phyloP scores from a whole-genome alignment of 2,329 filamentous ascomycete genomes.

The Boeremia lycopersici region DNA sequence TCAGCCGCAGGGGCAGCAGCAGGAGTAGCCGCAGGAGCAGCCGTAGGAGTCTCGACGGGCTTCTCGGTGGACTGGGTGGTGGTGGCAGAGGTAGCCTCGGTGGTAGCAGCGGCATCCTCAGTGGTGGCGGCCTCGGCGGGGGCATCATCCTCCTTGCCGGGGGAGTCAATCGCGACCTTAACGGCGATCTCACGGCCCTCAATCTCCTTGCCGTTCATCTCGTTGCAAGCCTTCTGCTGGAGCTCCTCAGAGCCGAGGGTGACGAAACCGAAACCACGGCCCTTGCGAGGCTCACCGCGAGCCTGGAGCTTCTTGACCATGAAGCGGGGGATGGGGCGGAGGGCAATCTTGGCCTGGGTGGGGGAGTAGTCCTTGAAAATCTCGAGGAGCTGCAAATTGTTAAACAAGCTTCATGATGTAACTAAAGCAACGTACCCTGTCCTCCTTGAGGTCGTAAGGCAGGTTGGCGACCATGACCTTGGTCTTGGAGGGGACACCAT shows the following conservation, averaged over 20 bases:
- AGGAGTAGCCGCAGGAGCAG: conserved; percentile 24
- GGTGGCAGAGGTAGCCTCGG: conserved; percentile 23
- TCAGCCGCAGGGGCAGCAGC: conserved; percentile 27
- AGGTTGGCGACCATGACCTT: conserved; percentile 99
- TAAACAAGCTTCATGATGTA: conserved; percentile 5
- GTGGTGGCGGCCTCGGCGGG: conserved; percentile 57
- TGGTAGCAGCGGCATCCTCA: conserved; percentile 44
- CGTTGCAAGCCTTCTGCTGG: conserved; percentile 93
- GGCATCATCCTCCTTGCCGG: conserved; percentile 93
- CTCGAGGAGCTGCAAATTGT: conserved; percentile 79
- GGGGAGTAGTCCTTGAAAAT: conserved; percentile 93
- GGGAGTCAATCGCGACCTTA: conserved; percentile 99
- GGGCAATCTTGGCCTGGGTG: conserved; percentile 95
- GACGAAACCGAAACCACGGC: conserved; percentile 97
- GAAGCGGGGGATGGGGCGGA: conserved; percentile 97
- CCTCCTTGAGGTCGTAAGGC: conserved; percentile 96
- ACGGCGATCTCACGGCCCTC: conserved; percentile 98
- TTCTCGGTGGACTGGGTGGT: conserved; percentile 26
- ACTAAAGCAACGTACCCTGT: conserved; percentile 70
- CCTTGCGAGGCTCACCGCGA: conserved; percentile 97
- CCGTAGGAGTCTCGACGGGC: conserved; percentile 15
- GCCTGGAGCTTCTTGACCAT: conserved; percentile 99
- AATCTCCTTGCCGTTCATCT: conserved; percentile 99
- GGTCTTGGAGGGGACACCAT: conserved; percentile 97
- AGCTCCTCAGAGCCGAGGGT: conserved; percentile 93